phyloP scores from a whole-genome alignment of 192 early-diverging fungal genomes.

The Haplosporangium gracile region DNA sequence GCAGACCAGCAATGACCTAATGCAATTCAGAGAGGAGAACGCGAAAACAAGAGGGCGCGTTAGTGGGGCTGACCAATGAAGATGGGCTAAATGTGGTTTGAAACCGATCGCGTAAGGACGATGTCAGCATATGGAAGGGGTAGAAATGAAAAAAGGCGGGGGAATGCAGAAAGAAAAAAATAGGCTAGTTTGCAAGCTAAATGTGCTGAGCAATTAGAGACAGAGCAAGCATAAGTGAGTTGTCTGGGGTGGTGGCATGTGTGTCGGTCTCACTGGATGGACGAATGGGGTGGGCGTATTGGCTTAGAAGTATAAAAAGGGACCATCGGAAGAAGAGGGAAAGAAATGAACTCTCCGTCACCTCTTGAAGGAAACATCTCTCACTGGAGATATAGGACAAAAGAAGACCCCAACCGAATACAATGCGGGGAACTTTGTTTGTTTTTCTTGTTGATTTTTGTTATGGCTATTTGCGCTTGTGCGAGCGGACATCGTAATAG shows the following conservation, averaged over 20 bases:
- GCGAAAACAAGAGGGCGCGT: neutral
- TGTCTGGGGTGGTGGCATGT: neutral
- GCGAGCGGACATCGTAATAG: slow-evolving; percentile 26
- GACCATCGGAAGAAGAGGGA: neutral
- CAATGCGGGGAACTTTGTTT: slow-evolving; percentile 39
- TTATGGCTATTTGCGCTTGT: neutral
- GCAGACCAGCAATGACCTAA: slow-evolving; percentile 45
- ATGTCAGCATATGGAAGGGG: neutral
- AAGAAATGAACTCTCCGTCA: neutral
- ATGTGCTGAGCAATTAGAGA: too few species aligned
- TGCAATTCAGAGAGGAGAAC: neutral
- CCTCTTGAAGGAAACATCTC: neutral
- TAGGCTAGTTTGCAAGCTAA: neutral
- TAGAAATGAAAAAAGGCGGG: neutral
- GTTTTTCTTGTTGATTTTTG: neutral
- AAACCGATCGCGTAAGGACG: slow-evolving; percentile 2
- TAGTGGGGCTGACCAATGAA: neutral
- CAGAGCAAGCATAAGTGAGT: neutral
- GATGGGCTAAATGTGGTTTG: neutral
- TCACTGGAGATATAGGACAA: neutral
- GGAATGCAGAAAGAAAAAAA: neutral
- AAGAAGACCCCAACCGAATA: neutral
- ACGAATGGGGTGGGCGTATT: slow-evolving; percentile 1
- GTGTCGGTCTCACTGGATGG: neutral
- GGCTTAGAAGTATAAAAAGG: neutral